A percentile compares a stretch with the other conserved stretches of the same genome.
Conservation (phyloP, 2,329 filamentous ascomycete genomes). For the Phialophora verrucosa region DNA sequence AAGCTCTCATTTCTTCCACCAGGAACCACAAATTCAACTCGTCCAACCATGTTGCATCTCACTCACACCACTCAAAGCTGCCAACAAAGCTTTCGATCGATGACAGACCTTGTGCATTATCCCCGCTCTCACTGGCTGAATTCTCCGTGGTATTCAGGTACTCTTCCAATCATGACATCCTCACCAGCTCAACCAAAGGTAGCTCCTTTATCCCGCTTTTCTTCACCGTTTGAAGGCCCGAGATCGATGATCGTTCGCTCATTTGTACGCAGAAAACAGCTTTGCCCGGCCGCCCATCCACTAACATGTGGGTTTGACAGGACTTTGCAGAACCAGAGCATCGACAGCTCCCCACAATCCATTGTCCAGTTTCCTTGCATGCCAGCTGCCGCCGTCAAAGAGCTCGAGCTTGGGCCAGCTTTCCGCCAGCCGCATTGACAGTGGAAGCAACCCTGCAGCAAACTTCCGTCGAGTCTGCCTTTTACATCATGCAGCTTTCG, state of each 20-base stretch:
- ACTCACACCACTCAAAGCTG: constrained; percentile 11
- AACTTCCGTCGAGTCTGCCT: neutral
- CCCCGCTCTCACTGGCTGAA: constrained; percentile 11
- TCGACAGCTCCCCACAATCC: constrained; percentile 5
- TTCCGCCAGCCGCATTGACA: constrained; percentile 16
- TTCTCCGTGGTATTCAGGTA: constrained; percentile 24
- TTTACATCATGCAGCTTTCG: neutral
- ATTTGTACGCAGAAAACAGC: constrained; percentile 8
- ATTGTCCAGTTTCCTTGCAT: constrained; percentile 4
- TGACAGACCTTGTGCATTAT: constrained; percentile 20
- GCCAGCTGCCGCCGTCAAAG: constrained; percentile 7
- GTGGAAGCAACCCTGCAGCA: neutral
- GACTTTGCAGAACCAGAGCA: neutral
- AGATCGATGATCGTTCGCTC: constrained; percentile 19
- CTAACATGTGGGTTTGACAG: constrained; percentile 20
- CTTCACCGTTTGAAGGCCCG: constrained; percentile 15
- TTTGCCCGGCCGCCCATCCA: neutral
- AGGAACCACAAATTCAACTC: constrained; percentile 1
- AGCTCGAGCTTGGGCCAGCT: constrained; percentile 28
- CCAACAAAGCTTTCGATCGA: constrained; percentile 27
- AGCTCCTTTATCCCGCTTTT: constrained; percentile 6
- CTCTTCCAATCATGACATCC: constrained; percentile 25
- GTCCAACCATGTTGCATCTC: constrained; percentile 11
- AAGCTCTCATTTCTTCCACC: constrained; percentile 4
- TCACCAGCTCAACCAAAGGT: constrained; percentile 8